Percentiles rank a stretch among this genome's conserved stretches.
These are phyloP conservation scores for Albophoma yamanashiensis DNA, from an alignment of 2,329 filamentous ascomycete genomes.

Conservation along the genomic window DNA sequence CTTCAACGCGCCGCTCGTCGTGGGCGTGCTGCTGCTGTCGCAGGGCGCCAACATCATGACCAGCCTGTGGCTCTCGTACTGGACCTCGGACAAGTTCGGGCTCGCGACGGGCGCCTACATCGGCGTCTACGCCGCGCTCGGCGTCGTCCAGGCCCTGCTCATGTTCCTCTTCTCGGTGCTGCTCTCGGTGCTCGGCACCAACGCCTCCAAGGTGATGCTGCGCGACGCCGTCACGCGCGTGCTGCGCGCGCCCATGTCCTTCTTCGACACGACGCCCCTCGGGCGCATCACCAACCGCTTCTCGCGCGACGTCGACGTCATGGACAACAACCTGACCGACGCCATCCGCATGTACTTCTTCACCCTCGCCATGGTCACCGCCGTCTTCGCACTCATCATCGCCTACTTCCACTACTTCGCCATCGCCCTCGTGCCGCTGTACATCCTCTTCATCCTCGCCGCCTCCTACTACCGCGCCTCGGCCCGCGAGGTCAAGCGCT, in stretches of 20 bases:
- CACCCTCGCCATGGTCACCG: slow-evolving; percentile 70
- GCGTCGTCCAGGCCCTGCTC: slow-evolving; percentile 57
- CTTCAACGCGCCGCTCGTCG: slow-evolving; percentile 54
- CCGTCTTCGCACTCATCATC: slow-evolving; percentile 83
- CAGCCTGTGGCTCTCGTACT: slow-evolving; percentile 87
- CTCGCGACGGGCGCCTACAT: slow-evolving; percentile 62
- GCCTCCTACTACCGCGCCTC: slow-evolving; percentile 84
- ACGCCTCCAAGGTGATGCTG: slow-evolving; percentile 72
- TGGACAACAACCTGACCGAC: slow-evolving; percentile 88
- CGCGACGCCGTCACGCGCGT: slow-evolving; percentile 69
- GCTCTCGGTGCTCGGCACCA: slow-evolving; percentile 71
- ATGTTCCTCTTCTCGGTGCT: slow-evolving; percentile 74
- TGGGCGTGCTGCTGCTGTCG: slow-evolving; percentile 54
- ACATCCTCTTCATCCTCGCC: slow-evolving; percentile 69
- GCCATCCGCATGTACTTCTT: slow-evolving; percentile 88
- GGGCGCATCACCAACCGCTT: slow-evolving; percentile 95
- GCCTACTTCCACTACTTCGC: slow-evolving; percentile 89
- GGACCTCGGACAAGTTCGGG: slow-evolving; percentile 71
- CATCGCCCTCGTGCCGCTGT: slow-evolving; percentile 51
- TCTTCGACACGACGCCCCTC: slow-evolving; percentile 94
- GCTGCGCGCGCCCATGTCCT: slow-evolving; percentile 66
- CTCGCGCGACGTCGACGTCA: slow-evolving; percentile 87
- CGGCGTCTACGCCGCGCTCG: slow-evolving; percentile 60
- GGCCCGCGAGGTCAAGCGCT: slow-evolving; percentile 87
- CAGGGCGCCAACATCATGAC: slow-evolving; percentile 82